Conservation (phyloP, 2,329 filamentous ascomycete species). For the Alternaria sp. region DNA sequence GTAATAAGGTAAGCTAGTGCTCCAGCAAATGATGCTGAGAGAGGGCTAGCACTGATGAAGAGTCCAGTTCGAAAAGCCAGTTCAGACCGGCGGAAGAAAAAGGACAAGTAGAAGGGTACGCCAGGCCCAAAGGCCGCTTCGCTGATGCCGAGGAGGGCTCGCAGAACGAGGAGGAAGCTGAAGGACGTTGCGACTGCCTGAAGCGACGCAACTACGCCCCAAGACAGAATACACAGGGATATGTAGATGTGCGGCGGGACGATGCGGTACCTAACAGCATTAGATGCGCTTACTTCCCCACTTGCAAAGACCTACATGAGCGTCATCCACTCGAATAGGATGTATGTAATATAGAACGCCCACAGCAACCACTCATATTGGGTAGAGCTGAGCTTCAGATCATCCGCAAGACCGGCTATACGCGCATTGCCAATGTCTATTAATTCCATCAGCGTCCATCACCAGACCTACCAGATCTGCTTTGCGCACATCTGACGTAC, state of each 20-base stretch:
- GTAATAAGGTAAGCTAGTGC: slow-evolving; percentile 82
- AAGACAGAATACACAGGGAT: slow-evolving; percentile 72
- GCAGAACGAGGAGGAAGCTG: slow-evolving; percentile 68
- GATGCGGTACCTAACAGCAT: slow-evolving; percentile 58
- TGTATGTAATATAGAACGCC: slow-evolving; percentile 70
- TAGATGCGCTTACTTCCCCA: not conserved
- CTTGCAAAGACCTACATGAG: slow-evolving; percentile 55
- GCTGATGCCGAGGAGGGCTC: slow-evolving; percentile 62
- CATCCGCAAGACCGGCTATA: slow-evolving; percentile 64
- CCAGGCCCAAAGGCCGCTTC: slow-evolving; percentile 71
- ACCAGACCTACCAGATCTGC: not conserved
- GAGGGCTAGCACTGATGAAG: slow-evolving; percentile 77
- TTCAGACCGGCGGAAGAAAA: slow-evolving; percentile 72
- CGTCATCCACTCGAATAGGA: slow-evolving; percentile 72
- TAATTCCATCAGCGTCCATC: slow-evolving; percentile 10
- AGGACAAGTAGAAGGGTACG: slow-evolving; percentile 69
- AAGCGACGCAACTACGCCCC: slow-evolving; percentile 80
- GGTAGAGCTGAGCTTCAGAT: slow-evolving; percentile 62
- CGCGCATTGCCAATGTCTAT: slow-evolving; percentile 70
- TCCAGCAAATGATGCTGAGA: slow-evolving; percentile 74
- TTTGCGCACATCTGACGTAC: slow-evolving; percentile 35
- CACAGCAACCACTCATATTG: slow-evolving; percentile 70
- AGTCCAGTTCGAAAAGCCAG: slow-evolving; percentile 85
- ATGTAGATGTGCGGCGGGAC: slow-evolving; percentile 70
- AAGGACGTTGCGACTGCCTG: slow-evolving; percentile 62